Percentiles rank a stretch among this genome's conserved stretches.
These are phyloP conservation scores for Dentipellis fragilis DNA, from an alignment of 768 basidiomycete species.

Conservation along the genomic window DNA sequence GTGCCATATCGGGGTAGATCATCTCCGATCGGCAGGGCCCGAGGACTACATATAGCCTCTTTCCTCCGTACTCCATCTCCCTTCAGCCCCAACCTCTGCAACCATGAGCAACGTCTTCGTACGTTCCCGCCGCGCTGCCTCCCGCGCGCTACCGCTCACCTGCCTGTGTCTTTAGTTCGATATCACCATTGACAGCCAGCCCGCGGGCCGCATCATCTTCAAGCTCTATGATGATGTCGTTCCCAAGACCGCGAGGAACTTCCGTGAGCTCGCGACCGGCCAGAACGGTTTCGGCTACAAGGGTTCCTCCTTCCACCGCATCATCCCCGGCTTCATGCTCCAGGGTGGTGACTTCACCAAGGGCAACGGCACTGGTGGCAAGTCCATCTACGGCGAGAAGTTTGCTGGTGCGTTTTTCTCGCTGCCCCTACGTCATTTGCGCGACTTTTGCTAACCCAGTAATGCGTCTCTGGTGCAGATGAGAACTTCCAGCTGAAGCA, in stretches of 20 bases:
- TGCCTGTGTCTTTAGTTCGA: slow-evolving; percentile 38
- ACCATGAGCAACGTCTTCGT: slow-evolving; percentile 19
- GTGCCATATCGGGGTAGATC: background rate
- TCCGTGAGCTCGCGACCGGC: slow-evolving; percentile 68
- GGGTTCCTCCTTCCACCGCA: slow-evolving; percentile 55
- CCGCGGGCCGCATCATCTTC: slow-evolving; percentile 69
- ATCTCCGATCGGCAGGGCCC: background rate
- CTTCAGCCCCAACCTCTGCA: background rate
- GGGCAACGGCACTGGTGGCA: slow-evolving; percentile 26
- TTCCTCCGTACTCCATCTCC: background rate
- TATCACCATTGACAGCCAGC: slow-evolving; percentile 45
- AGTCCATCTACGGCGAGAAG: slow-evolving; percentile 27
- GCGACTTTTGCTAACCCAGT: background rate
- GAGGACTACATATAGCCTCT: background rate
- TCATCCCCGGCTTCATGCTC: slow-evolving; percentile 33
- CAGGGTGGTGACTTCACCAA: slow-evolving; percentile 32
- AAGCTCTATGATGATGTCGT: slow-evolving; percentile 75
- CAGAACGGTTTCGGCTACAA: slow-evolving; percentile 65
- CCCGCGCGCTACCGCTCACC: background rate
- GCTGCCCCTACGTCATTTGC: background rate
- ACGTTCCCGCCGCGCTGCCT: background rate
- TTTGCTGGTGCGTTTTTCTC: slow-evolving; percentile 21
- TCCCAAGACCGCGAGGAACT: slow-evolving; percentile 75
- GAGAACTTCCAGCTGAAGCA: slow-evolving; percentile 30
- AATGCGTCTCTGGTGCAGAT: slow-evolving; percentile 16